These are phyloP conservation scores for Apiospora kogelbergensis DNA, from an alignment of 2,329 filamentous ascomycete species.

Conservation along the genomic window DNA sequence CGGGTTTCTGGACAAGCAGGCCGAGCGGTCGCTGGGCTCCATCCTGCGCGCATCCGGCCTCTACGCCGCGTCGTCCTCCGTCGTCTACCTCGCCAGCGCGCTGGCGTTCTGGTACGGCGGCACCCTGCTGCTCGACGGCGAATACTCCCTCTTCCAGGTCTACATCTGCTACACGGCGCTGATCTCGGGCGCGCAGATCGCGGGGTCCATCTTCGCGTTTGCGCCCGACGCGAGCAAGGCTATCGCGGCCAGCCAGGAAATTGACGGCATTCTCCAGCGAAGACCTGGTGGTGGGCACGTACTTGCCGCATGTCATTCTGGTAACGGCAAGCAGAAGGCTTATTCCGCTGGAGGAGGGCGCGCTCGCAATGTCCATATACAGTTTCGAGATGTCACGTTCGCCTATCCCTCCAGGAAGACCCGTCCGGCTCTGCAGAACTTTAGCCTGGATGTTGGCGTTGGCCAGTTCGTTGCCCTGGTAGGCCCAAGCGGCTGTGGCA, in stretches of 20 bases:
- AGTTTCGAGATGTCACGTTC: slow-evolving; percentile 59
- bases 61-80: slow-evolving; percentile 64
- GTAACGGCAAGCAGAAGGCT: slow-evolving; percentile 14
- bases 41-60: slow-evolving; percentile 74
- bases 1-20: slow-evolving; percentile 58
- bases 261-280: slow-evolving; percentile 41
- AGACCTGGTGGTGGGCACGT: slow-evolving; percentile 39
- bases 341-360: slow-evolving; percentile 28
- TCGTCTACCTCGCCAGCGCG: slow-evolving; percentile 33
- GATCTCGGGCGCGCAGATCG: slow-evolving; percentile 44
- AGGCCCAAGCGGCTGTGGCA: slow-evolving; percentile 57
- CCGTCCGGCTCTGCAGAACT: slow-evolving; percentile 40
- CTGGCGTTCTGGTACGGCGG: slow-evolving; percentile 39
- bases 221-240: slow-evolving; percentile 52
- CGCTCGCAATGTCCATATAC: slow-evolving; percentile 32
- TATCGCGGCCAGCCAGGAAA: slow-evolving; percentile 48
- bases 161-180: slow-evolving; percentile 53
- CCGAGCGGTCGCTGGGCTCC: slow-evolving; percentile 56
- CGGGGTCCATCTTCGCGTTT: slow-evolving; percentile 43
- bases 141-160: slow-evolving; percentile 42
- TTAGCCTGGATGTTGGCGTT: slow-evolving; percentile 43
- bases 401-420: slow-evolving; percentile 55
- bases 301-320: slow-evolving; percentile 36
- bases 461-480: slow-evolving; percentile 56
- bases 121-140: slow-evolving; percentile 34